Base-by-base conservation (phyloP, 2,329 filamentous ascomycete species). In the Domatiomyces catenatus region DNA sequence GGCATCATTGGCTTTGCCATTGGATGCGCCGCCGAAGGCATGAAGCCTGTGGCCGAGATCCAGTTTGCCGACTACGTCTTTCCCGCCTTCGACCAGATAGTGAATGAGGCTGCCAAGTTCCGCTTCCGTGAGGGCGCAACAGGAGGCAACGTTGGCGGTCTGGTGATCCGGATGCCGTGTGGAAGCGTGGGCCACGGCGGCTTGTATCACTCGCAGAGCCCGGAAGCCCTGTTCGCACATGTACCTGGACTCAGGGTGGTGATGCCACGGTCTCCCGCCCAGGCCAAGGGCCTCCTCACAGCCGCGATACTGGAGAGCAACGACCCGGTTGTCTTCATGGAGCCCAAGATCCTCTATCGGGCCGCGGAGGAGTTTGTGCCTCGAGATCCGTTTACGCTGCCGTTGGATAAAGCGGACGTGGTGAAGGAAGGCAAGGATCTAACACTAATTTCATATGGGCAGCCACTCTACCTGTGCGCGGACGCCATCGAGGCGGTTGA, bases 41-140 rank as follows among this genome's bases (percentile, higher is more conserved):
- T 94, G 84, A 83, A 84, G 51, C 87, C 92, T 0, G 79, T 96
- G 20, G 90, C 90, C 0, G 92, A 98, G 71, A 88, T 95, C 50
- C 89, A 95, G 65, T 95, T 95, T 63, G 89, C 89, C 52, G 89
- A 95, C 64, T 95, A 95, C 64, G 81, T 94, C 50, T 94, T 82
- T 64, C 89, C 89, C 2, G 88, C 89, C 0, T 94, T 94, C 61
- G 88, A 95, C 62, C 88, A 95, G 70, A 76, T 95, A 28, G 87
- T 94, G 62, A 94, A 94, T 61, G 88, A 95, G 68, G 88, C 86
- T 0, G 86, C 87, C 54, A 94, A 94, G 68, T 83, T 85, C 62
- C 75, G 89, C 50, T 95, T 87, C 66, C 76, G 88, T 47, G 77
- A 81, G 58, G 81, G 80, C 10, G 65, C 59, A 1, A 81, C 75